These are phyloP conservation scores for Kwoniella shandongensis DNA, from an alignment of 768 basidiomycete genomes.

Conservation along the genomic window DNA sequence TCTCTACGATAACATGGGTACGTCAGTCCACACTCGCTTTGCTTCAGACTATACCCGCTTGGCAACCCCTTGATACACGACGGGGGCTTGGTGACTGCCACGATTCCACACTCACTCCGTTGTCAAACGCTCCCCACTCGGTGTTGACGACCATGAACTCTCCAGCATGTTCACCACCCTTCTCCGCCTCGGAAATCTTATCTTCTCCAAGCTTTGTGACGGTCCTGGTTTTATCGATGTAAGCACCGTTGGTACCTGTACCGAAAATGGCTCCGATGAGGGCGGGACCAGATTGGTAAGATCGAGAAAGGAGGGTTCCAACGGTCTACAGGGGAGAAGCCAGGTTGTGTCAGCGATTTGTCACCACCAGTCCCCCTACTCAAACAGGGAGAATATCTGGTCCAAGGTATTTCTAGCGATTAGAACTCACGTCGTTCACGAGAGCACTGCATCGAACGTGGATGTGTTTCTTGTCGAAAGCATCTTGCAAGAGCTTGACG, in stretches of 20 bases:
- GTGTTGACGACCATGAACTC: slow-evolving; percentile 88
- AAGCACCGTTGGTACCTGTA: slow-evolving; percentile 97
- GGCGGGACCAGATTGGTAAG: slow-evolving; percentile 90
- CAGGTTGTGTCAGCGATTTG: neutral
- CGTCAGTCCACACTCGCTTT: too few relatives aligned
- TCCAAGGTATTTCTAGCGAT: neutral
- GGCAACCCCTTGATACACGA: too few relatives aligned
- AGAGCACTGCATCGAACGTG: slow-evolving; percentile 88
- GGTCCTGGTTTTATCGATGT: slow-evolving; percentile 81
- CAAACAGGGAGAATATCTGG: too few relatives aligned
- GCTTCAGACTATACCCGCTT: too few relatives aligned
- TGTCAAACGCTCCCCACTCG: slow-evolving; percentile 98
- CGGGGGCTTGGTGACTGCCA: too few relatives aligned
- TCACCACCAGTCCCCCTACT: neutral
- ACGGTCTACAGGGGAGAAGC: slow-evolving; percentile 67
- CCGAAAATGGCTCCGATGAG: slow-evolving; percentile 87
- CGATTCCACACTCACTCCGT: slow-evolving; percentile 63
- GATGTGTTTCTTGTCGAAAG: slow-evolving; percentile 86
- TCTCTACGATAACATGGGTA: slow-evolving; percentile 58
- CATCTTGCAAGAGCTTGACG: slow-evolving; percentile 83
- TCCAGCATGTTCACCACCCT: slow-evolving; percentile 55
- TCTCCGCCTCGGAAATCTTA: slow-evolving; percentile 54
- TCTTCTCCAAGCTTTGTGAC: slow-evolving; percentile 77
- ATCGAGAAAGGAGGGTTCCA: slow-evolving; percentile 85
- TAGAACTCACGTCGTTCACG: slow-evolving; percentile 78